Evolutionary conservation across 176 grass and related monocot species (phyloP).

Genomic region (Rhynchospora pubera): DNA sequence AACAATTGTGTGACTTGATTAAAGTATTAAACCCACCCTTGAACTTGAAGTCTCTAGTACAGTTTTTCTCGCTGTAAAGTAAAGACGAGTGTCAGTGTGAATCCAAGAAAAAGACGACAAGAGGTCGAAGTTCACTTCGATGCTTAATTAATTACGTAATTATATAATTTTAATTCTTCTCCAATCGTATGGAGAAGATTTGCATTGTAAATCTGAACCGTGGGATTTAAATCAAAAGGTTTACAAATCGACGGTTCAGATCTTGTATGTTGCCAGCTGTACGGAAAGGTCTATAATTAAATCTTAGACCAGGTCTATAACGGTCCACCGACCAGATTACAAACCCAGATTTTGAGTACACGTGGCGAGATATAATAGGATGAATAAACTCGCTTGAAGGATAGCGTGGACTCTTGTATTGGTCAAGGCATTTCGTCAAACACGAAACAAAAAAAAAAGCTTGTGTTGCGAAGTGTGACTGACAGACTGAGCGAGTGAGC

Average conservation of each 20-base stretch:
- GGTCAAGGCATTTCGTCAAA: neutral
- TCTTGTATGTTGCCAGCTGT: neutral
- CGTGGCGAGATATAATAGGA: slow-evolving; percentile 1
- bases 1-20: neutral
- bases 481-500: too few relatives aligned
- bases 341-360: neutral
- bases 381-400: neutral
- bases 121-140: too few relatives aligned
- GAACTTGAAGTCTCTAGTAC: neutral
- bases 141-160: neutral
- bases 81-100: neutral
- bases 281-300: too few relatives aligned
- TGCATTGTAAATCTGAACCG: neutral
- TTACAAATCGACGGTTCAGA: neutral
- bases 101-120: neutral
- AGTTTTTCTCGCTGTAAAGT: neutral
- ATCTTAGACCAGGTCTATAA: neutral
- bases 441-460: neutral
- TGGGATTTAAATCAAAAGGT: neutral
- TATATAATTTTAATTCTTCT: neutral
- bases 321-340: neutral
- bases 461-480: neutral
- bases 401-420: neutral
- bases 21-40: neutral
- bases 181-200: neutral